Evolutionary conservation across 1,284 basidiomycete genomes (phyloP).

Genomic region (Ganoderma lucidum): DNA sequence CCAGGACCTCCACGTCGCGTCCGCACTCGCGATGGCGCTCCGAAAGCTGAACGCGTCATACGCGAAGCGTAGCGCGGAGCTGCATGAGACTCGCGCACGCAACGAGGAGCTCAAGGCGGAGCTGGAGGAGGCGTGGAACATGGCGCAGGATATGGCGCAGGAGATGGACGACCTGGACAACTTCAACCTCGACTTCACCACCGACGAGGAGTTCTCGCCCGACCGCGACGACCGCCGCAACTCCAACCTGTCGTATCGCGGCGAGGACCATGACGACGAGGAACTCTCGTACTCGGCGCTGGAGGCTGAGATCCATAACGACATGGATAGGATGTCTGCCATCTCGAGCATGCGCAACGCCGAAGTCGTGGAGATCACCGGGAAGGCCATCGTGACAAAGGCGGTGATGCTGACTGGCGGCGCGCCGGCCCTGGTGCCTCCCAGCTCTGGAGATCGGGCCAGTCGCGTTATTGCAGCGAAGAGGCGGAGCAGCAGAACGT

Average conservation of each 20-base stretch:
- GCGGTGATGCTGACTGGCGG: constrained; percentile 35
- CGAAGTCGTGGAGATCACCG: constrained; percentile 44
- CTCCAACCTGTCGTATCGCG: constrained; percentile 19
- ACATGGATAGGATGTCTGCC: constrained; percentile 35
- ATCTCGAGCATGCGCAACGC: constrained; percentile 37
- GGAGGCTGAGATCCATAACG: constrained; percentile 34
- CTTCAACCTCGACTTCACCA: constrained; percentile 41
- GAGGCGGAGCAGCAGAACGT: constrained; percentile 62
- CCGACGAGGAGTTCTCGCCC: constrained; percentile 40
- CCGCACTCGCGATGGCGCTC: constrained; percentile 76
- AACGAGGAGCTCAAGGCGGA: constrained; percentile 69
- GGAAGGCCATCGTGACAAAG: constrained; percentile 43
- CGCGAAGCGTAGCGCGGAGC: constrained; percentile 65
- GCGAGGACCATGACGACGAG: constrained; percentile 47
- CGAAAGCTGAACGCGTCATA: constrained; percentile 81
- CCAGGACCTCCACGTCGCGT: constrained; percentile 71
- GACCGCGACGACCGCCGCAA: constrained; percentile 7
- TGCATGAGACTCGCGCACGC: constrained; percentile 53
- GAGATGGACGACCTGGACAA: constrained; percentile 66
- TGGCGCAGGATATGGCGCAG: constrained; percentile 73
- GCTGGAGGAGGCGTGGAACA: constrained; percentile 82
- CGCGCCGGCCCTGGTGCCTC: constrained; percentile 34
- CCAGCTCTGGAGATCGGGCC: constrained; percentile 30
- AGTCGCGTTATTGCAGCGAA: constrained; percentile 63
- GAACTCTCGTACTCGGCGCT: constrained; percentile 44